Evolutionary conservation across 306 rosid species (phyloP).

Genomic region (Sechiopsis laciniata): DNA sequence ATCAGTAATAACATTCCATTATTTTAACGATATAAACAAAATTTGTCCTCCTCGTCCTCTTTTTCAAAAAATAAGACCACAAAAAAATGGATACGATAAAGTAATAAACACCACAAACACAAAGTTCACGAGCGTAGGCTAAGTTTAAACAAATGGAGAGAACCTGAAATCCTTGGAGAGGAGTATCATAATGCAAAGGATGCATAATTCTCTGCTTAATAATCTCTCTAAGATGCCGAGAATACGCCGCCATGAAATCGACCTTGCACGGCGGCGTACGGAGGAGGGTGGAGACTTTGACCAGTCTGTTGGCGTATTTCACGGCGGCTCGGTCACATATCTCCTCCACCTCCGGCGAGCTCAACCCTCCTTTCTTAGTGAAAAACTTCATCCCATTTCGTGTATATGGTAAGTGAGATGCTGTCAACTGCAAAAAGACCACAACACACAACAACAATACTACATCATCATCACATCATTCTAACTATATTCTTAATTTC

Average conservation of each 20-base stretch:
- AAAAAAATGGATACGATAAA: no score
- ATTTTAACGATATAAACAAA: no score
- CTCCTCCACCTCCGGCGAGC: conserved; percentile 65
- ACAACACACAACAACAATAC: no score
- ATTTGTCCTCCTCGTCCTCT: no score
- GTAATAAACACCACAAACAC: not conserved
- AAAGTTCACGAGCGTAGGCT: no score
- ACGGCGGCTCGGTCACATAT: conserved; percentile 69
- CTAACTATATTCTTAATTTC: no score
- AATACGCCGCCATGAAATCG: conserved; percentile 73
- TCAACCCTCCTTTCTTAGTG: conserved; percentile 74
- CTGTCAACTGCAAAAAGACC: conserved; percentile 63
- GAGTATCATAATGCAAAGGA: conserved; percentile 70
- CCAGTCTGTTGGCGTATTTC: conserved; percentile 61
- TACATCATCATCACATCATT: no score
- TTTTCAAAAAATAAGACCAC: no score
- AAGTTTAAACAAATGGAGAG: not conserved
- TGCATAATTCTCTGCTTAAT: conserved; percentile 71
- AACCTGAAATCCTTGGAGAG: conserved; percentile 85
- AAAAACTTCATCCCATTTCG: conserved; percentile 83
- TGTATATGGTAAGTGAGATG: conserved; percentile 85
- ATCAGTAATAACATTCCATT: no score
- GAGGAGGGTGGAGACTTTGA: conserved; percentile 58
- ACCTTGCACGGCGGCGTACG: conserved; percentile 41
- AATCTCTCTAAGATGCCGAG: conserved; percentile 59